phyloP scores from a whole-genome alignment of 2,329 filamentous ascomycete species.

The Cladosporium velox region DNA sequence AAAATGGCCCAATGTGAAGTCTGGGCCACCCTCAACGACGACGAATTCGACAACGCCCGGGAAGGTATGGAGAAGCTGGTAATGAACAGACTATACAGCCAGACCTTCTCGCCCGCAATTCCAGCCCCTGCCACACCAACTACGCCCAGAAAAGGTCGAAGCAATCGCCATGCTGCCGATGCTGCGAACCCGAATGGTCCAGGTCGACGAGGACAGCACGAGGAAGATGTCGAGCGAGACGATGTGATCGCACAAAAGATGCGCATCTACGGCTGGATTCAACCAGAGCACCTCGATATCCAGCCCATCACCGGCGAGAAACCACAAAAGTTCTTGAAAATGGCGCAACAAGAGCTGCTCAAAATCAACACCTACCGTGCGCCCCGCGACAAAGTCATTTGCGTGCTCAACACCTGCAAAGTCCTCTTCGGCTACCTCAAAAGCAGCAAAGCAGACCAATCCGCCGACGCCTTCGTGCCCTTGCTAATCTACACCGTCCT shows the following conservation, averaged over 20 bases:
- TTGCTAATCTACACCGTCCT: constrained; percentile 94
- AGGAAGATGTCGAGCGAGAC: constrained; percentile 95
- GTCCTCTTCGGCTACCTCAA: constrained; percentile 95
- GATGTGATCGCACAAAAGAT: constrained; percentile 97
- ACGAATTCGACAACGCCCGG: constrained; percentile 95
- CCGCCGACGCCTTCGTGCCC: constrained; percentile 93
- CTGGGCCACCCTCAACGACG: constrained; percentile 92
- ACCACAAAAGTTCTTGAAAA: constrained; percentile 79
- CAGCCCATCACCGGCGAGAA: constrained; percentile 74
- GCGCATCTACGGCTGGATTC: constrained; percentile 93
- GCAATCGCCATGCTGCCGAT: constrained; percentile 46
- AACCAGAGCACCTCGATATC: constrained; percentile 91
- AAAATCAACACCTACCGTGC: constrained; percentile 97
- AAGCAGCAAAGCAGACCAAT: constrained; percentile 90
- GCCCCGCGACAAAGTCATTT: constrained; percentile 98
- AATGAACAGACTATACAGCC: constrained; percentile 94
- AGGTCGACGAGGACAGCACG: constrained; percentile 90
- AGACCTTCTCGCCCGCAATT: constrained; percentile 95
- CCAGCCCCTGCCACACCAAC: constrained; percentile 69
- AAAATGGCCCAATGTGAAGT: constrained; percentile 98
- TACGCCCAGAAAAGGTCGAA: constrained; percentile 68
- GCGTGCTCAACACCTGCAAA: constrained; percentile 97
- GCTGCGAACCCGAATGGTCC: constrained; percentile 60
- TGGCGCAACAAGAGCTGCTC: constrained; percentile 90
- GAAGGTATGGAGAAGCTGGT: constrained; percentile 99